Percentiles rank a stretch among this genome's conserved stretches.
These are phyloP conservation scores for Mycena amicta DNA, from an alignment of 768 basidiomycete species.

Conservation along the genomic window DNA sequence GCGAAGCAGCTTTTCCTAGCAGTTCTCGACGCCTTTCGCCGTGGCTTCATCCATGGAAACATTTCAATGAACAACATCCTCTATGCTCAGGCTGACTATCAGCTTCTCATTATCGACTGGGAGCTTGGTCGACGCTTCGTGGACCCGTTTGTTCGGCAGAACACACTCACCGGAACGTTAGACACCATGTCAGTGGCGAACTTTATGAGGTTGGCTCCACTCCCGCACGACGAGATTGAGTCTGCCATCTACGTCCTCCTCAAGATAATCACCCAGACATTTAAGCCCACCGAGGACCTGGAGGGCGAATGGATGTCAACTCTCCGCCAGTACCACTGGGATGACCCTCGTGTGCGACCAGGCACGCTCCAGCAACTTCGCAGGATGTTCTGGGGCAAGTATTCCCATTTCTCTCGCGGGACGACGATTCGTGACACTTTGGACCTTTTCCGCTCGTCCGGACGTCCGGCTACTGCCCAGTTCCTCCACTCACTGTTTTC, in stretches of 20 bases:
- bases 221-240: conserved; percentile 19
- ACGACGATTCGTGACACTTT: background rate
- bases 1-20: conserved; percentile 6
- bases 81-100: background rate
- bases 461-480: conserved; percentile 1
- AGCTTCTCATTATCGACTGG: conserved; percentile 15
- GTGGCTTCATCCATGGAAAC: conserved; percentile 10
- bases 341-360: background rate
- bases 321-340: background rate
- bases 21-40: conserved; percentile 11
- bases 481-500: conserved; percentile 5
- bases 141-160: conserved; percentile 1
- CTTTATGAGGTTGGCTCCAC: background rate
- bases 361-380: background rate
- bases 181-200: conserved; percentile 13
- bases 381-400: background rate
- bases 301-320: background rate
- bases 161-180: conserved; percentile 13
- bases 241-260: conserved; percentile 14
- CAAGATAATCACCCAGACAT: conserved; percentile 10
- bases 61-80: conserved; percentile 11
- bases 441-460: background rate
- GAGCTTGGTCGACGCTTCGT: conserved; percentile 8
- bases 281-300: conserved; percentile 6
- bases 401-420: background rate